Evolutionary conservation across 139 green algal genomes (phyloP), one percentile per base, ranked within the genome.

Genomic region (Parachlorella kessleri): DNA sequence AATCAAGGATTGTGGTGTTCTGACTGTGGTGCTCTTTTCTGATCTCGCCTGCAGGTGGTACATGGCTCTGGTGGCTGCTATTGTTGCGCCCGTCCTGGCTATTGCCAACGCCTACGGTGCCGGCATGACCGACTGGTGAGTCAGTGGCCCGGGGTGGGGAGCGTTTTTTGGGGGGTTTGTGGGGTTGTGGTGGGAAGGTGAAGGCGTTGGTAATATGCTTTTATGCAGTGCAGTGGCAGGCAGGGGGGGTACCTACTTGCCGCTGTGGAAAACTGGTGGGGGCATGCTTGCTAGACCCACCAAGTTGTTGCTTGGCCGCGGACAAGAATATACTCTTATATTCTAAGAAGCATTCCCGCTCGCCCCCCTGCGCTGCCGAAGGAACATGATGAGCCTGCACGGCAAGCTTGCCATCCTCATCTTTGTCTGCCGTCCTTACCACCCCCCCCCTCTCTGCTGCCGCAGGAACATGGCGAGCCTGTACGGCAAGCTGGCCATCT

Each of bases 391-490:
- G 28, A 70, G 55, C n/a, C 81, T 74, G 5, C 85, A 85, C 23
- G 83, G 70, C 41, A 87, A 91, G 84, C 82, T 91, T 70, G 74
- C 75, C 32, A 84, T 91, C 70, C 88, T 91, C 65, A 55, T 76
- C 2, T 91, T 91, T 73, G 81, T 84, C 2, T 79, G 75, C 26
- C 89, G 86, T n/a, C n/a, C 35, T 71, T 18, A 1, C 8, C 32
- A n/a, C 35, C 7, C 35, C 35, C 7, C 14, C 36, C 35, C 10
- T 18, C 66, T 24, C 35, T 33, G 3, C 35, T 53, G 26, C 3
- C 66, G 55, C 55, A 72, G 69, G 69, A 77, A 83, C 66, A 70
- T 81, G 66, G 76, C 76, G 28, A 70, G 55, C n/a, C 81, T 74
- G 5, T 88, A 85, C 23, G 83, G 70, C 41, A 87, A 91, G 84